Conservation (phyloP, 2,329 filamentous ascomycete species). For the Aspergillus pseudoglaucus region DNA sequence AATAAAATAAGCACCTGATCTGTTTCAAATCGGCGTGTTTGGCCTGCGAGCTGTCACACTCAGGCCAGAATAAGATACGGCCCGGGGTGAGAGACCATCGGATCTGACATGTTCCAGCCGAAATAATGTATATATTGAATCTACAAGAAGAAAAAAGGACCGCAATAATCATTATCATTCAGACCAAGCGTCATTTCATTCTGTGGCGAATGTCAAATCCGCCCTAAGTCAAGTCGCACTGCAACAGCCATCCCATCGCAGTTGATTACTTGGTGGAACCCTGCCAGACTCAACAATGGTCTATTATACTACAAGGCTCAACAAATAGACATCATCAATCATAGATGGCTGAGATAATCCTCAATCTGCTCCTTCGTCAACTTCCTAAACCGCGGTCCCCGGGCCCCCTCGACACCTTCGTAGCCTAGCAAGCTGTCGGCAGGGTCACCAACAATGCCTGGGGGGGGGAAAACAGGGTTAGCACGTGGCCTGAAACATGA, state of each 20-base stretch:
- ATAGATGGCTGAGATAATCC: slow-evolving; percentile 98
- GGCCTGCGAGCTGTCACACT: not conserved
- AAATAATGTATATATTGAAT: no score
- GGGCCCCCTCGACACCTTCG: slow-evolving; percentile 43
- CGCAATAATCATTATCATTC: not conserved
- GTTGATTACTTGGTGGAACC: slow-evolving; percentile 6
- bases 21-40: not conserved
- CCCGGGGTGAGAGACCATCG: not conserved
- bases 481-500: not conserved
- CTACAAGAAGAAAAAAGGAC: no score
- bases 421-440: slow-evolving; percentile 88
- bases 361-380: slow-evolving; percentile 97
- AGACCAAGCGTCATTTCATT: not conserved
- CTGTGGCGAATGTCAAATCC: not conserved
- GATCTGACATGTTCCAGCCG: not conserved
- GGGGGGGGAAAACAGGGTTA: slow-evolving; percentile 4
- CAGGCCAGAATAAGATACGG: not conserved
- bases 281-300: slow-evolving; percentile 16
- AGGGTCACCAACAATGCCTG: slow-evolving; percentile 90
- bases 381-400: slow-evolving; percentile 49
- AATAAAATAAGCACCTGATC: slow-evolving; percentile 1
- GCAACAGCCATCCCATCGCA: not conserved
- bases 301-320: slow-evolving; percentile 22
- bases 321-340: slow-evolving; percentile 31
- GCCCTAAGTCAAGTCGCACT: not conserved